These are phyloP conservation scores for Teunomyces stri DNA, from an alignment of 805 yeast species.

Conservation along the genomic window DNA sequence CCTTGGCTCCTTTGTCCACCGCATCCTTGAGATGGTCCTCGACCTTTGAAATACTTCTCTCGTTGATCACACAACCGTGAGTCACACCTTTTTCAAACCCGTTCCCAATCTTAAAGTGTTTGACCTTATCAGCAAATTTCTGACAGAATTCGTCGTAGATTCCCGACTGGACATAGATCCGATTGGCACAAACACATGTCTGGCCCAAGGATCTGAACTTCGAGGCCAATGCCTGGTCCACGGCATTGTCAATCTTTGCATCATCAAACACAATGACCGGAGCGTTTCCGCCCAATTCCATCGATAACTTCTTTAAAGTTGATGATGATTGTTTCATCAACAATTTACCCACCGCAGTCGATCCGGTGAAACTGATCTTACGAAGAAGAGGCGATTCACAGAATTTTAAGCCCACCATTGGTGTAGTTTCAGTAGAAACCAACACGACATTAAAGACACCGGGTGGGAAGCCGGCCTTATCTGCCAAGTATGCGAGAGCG, in stretches of 20 bases:
- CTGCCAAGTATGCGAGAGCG: conserved; percentile 53
- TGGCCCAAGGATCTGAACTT: conserved; percentile 65
- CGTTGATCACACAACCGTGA: conserved; percentile 58
- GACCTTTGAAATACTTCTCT: conserved; percentile 50
- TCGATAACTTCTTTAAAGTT: conserved; percentile 57
- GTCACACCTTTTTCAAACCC: conserved; percentile 52
- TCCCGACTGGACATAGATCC: conserved; percentile 53
- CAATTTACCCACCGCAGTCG: conserved; percentile 60
- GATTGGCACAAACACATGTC: conserved; percentile 64
- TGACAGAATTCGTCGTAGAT: conserved; percentile 48
- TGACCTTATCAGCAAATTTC: conserved; percentile 44
- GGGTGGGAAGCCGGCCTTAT: conserved; percentile 59
- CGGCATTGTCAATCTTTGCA: conserved; percentile 56
- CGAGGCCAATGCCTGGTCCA: conserved; percentile 49
- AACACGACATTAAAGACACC: conserved; percentile 56
- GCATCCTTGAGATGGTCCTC: conserved; percentile 56
- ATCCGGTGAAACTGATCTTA: conserved; percentile 64
- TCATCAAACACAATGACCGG: conserved; percentile 62
- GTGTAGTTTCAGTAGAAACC: conserved; percentile 47
- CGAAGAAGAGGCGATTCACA: conserved; percentile 49
- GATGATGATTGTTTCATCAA: conserved; percentile 56
- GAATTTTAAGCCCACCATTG: conserved; percentile 50
- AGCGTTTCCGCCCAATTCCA: conserved; percentile 70
- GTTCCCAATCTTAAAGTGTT: conserved; percentile 51
- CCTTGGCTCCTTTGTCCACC: conserved; percentile 50